Evolutionary conservation across 495 filamentous ascomycete species (phyloP).

Genomic region (Trichoderma virens): DNA sequence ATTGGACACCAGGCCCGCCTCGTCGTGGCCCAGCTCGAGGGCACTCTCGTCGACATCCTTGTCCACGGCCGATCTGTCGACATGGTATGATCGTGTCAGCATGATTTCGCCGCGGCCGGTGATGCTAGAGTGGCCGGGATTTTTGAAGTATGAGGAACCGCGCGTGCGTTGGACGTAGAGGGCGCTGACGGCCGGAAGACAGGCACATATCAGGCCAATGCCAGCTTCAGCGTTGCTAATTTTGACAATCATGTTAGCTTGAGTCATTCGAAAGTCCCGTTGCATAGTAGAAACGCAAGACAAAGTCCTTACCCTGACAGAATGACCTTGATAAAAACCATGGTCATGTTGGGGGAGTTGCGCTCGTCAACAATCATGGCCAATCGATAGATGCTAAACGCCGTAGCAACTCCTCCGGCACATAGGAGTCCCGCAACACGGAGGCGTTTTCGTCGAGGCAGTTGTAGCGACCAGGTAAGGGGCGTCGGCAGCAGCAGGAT

Average conservation of each 20-base stretch:
- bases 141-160: constrained; percentile 3
- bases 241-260: constrained; percentile 11
- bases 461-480: constrained; percentile 40
- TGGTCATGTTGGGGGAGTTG: constrained; percentile 27
- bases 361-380: constrained; percentile 30
- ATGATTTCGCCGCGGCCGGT: constrained; percentile 3
- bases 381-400: constrained; percentile 38
- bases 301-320: constrained; percentile 38
- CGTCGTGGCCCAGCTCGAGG: neutral
- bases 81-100: constrained; percentile 2
- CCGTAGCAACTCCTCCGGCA: constrained; percentile 40
- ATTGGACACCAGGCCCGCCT: constrained; percentile 1
- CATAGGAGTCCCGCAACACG: constrained; percentile 38
- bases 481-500: constrained; percentile 41
- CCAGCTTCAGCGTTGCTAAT: constrained; percentile 39
- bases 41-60: neutral
- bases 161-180: neutral
- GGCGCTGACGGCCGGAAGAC: constrained; percentile 34
- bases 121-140: neutral
- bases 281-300: neutral
- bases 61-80: neutral
- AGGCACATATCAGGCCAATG: constrained; percentile 42
- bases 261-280: neutral
- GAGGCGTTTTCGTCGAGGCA: constrained; percentile 38
- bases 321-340: constrained; percentile 37